Percentiles rank a stretch among this genome's conserved stretches.
phyloP scores from a whole-genome alignment of 2,329 filamentous ascomycete species.

The Diaporthe sp. region DNA sequence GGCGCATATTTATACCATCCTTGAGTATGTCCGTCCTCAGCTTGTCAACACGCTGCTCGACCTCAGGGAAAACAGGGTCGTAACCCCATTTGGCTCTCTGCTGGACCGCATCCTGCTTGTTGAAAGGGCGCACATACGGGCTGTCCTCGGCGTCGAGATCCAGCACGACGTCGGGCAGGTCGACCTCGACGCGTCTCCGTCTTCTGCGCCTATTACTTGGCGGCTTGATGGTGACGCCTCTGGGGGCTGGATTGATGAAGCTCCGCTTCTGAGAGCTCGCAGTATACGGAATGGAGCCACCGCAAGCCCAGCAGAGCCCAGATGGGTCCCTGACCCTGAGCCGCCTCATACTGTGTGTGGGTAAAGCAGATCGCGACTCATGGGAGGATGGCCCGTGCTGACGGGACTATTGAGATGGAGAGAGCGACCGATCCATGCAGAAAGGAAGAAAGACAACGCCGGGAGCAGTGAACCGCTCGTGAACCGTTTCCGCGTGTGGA shows the following conservation, averaged over 20 bases:
- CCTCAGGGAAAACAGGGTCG: slow-evolving; percentile 41
- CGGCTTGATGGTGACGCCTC: background rate
- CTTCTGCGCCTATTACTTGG: background rate
- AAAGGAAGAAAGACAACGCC: background rate
- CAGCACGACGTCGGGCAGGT: slow-evolving; percentile 60
- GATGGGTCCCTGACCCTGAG: slow-evolving; percentile 33
- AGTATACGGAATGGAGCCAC: background rate
- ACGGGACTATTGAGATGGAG: background rate
- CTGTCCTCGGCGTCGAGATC: slow-evolving; percentile 67
- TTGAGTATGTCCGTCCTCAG: slow-evolving; percentile 49
- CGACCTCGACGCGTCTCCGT: slow-evolving; percentile 46
- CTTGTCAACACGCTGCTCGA: slow-evolving; percentile 47
- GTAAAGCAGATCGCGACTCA: slow-evolving; percentile 28
- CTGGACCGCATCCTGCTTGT: slow-evolving; percentile 53
- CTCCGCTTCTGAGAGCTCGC: slow-evolving; percentile 19
- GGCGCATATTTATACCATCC: background rate
- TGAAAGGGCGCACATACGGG: slow-evolving; percentile 58
- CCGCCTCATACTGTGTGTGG: slow-evolving; percentile 35
- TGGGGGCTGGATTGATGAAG: slow-evolving; percentile 1
- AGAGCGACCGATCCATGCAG: background rate
- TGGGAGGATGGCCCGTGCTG: slow-evolving; percentile 35
- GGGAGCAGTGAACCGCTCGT: background rate
- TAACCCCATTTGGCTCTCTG: slow-evolving; percentile 50
- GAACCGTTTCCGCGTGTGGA: background rate
- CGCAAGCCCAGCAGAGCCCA: slow-evolving; percentile 13